A percentile compares a stretch with the other conserved stretches of the same genome.
Evolutionary conservation across 2,329 filamentous ascomycete genomes (phyloP).

Genomic region (Xylariaceae sp.): DNA sequence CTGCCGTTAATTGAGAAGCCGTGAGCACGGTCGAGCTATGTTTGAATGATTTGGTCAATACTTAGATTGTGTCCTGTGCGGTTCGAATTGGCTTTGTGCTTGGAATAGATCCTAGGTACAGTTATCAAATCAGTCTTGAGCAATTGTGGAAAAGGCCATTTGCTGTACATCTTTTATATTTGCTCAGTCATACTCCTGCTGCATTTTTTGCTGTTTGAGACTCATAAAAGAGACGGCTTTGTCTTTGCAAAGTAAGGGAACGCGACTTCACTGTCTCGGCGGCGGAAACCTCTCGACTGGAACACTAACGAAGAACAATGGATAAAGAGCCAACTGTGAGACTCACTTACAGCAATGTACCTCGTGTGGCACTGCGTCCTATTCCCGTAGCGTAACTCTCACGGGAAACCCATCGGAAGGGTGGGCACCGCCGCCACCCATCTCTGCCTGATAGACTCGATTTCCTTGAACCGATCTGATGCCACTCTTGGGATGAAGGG

Average conservation of each 20-base stretch:
- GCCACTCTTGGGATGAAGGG: constrained; percentile 6
- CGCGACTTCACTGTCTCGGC: neutral
- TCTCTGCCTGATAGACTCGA: constrained; percentile 24
- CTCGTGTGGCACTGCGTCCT: neutral
- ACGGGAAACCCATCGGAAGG: neutral
- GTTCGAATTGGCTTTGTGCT: neutral
- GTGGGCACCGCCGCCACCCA: constrained; percentile 18
- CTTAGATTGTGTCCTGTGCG: neutral
- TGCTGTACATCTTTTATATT: neutral
- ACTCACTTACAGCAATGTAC: neutral
- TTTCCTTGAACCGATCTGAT: constrained; percentile 22
- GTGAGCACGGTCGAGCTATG: neutral
- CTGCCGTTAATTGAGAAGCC: constrained; percentile 7
- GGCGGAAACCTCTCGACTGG: neutral
- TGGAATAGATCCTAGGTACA: neutral
- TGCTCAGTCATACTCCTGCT: neutral
- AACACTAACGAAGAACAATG: neutral
- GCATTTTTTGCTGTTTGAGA: neutral
- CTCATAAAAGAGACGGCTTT: neutral
- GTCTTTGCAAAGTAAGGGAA: neutral
- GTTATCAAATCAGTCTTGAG: neutral
- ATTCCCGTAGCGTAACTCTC: neutral
- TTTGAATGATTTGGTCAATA: neutral
- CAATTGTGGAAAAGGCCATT: neutral
- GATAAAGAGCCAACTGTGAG: neutral